These are phyloP conservation scores for Thelonectria olida DNA, from an alignment of 2,329 filamentous ascomycete genomes.

Conservation along the genomic window DNA sequence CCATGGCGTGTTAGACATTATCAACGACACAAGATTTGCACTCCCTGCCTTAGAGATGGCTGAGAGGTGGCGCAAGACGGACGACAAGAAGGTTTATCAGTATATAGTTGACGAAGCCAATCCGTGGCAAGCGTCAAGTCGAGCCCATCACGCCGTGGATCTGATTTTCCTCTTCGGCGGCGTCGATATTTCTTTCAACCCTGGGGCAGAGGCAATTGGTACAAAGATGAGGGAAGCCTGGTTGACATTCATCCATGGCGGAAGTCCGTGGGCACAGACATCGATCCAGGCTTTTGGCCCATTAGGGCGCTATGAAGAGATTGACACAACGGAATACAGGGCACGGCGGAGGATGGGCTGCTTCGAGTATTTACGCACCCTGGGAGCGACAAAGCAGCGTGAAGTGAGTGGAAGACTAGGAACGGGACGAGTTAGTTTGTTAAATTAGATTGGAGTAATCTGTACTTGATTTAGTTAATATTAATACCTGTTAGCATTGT, in stretches of 20 bases:
- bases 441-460: no score
- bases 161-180: conserved; percentile 55
- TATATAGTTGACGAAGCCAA: conserved; percentile 57
- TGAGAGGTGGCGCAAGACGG: conserved; percentile 20
- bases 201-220: conserved; percentile 44
- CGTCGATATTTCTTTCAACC: conserved; percentile 47
- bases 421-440: no score
- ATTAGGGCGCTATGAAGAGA: no score
- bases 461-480: no score
- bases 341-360: no score
- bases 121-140: conserved; percentile 56
- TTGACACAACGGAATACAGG: no score
- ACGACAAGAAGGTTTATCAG: conserved; percentile 46
- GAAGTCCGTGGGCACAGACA: conserved; percentile 45
- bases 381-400: no score
- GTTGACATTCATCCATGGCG: conserved; percentile 49
- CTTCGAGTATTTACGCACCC: no score
- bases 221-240: conserved; percentile 51
- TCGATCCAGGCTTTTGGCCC: conserved; percentile 48
- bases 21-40: conserved; percentile 45
- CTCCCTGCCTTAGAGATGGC: conserved; percentile 37
- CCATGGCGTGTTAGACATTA: conserved; percentile 50
- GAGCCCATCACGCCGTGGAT: conserved; percentile 58
- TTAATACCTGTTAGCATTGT: no score
- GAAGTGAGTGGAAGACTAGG: no score